Conservation (phyloP, 148 eudicot species). For the Arbutus unedo region DNA sequence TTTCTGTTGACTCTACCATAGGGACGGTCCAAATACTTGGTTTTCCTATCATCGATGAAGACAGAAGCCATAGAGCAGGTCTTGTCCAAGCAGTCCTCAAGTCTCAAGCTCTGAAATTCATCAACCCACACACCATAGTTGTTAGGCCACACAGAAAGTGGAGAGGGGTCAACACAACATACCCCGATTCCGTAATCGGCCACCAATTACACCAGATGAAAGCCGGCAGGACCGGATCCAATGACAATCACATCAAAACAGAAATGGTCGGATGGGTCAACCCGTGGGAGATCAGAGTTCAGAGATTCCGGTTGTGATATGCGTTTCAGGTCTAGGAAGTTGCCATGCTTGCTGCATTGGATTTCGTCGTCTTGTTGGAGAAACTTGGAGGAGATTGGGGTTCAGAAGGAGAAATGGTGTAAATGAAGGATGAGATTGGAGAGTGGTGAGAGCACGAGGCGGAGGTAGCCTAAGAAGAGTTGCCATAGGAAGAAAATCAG, state of each 20-base stretch:
- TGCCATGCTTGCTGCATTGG: slow-evolving; percentile 25
- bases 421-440: slow-evolving; percentile 16
- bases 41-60: slow-evolving; percentile 30
- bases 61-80: slow-evolving; percentile 48
- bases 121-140: slow-evolving; percentile 58
- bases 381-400: neutral
- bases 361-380: slow-evolving; percentile 11
- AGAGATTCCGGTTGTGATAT: slow-evolving; percentile 26
- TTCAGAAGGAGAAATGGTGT: slow-evolving; percentile 3
- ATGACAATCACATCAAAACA: slow-evolving; percentile 41
- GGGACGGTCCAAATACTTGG: slow-evolving; percentile 39
- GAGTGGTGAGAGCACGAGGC: slow-evolving; percentile 17
- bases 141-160: slow-evolving; percentile 48
- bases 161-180: slow-evolving; percentile 48
- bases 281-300: slow-evolving; percentile 29
- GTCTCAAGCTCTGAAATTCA: slow-evolving; percentile 39
- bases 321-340: slow-evolving; percentile 47
- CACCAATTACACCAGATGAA: slow-evolving; percentile 35
- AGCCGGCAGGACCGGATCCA: slow-evolving; percentile 60
- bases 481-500: slow-evolving; percentile 7
- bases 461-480: slow-evolving; percentile 12
- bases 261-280: slow-evolving; percentile 26
- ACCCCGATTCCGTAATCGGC: slow-evolving; percentile 36
- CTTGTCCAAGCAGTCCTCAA: slow-evolving; percentile 42
- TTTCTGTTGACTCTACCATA: slow-evolving; percentile 31